Base-by-base conservation (phyloP, 805 yeast species). In the Candida taoyuanica region DNA sequence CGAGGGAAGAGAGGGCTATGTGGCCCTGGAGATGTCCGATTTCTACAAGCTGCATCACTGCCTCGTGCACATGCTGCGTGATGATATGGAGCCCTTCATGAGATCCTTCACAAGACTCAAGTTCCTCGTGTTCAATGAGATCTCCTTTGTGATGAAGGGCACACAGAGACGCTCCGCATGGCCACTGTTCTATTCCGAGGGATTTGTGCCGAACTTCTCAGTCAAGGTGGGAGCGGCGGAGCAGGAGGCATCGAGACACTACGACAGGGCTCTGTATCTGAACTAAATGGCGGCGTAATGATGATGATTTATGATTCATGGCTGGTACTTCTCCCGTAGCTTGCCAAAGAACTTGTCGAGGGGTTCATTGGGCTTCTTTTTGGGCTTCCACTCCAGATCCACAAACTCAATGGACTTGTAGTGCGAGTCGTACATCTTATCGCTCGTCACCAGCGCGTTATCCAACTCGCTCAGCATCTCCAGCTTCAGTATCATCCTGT, bases 31-130 rank as follows among this genome's bases (percentile, higher is more conserved):
- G 1, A 47, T 50, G 31, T 37, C 46, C 7, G 70, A 65, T 42
- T 56, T 66, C 17, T 56, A 62, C 16, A 35, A 49, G 5, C 49
- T 67, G 26, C 63, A 59, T 26, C 67, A 63, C 36, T 59, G 65
- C 13, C 42, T 63, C n/a, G 54, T 65, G 7, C 71, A 67, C 45
- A 64, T 61, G 37, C 52, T 62, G 39, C 60, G 51, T 27, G 38
- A 55, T 5, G 65, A 67, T 4, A 52, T 65, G 29, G 51, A 56
- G 30, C 62, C 69, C 5, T 59, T 67, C 38, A 45, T 65, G 15
- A 46, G 47, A 5, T 53, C 59, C 2, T 63, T 64, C 38, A 58
- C 62, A 13, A 43, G 55, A 7, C 39, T 67, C 33, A 53, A 63
- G 36, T 67, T 63, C 36, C 41, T 67, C 39, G 67, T 65, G 41